Evolutionary conservation across 1,284 basidiomycete genomes (phyloP), one percentile per base, ranked within the genome.

Genomic region (Cryptococcus sp.): DNA sequence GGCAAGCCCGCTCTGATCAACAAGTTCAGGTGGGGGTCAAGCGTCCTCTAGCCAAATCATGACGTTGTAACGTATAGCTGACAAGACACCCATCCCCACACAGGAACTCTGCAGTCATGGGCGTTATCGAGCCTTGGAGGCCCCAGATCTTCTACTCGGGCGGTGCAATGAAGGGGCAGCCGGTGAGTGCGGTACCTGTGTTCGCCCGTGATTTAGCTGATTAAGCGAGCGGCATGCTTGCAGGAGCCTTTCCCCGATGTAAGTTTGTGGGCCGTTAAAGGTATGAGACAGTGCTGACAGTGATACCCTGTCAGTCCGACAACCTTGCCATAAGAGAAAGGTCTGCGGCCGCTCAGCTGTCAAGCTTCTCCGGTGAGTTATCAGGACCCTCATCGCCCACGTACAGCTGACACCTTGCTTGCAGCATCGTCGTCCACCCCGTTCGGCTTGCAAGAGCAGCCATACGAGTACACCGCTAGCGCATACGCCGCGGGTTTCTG

Each of bases 41-140:
- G 7, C 12, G 4, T 11, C 9, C 33, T 12, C 20, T 33, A 15
- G 7, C 33, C 55, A 42, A 53, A 4, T n/a, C 9, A 33, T 9
- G 9, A 33, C 18, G 46, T 9, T 24, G 46, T 47, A 28, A 18
- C 2, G 33, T 28, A 6, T 28, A 23, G 45, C 12, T 42, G 24
- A 43, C 36, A 45, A 24, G n/a, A 24, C 20, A 53, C 56, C 21
- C 57, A n/a, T n/a, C n/a, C 44, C 36, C 7, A 24, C 42, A 33
- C 9, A 77, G 75, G 36, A 75, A 76, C 62, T 76, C 73, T 23
- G 63, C 70, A 0, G 74, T 78, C 8, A 75, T 78, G 75, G 59
- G 65, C 8, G 70, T 69, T 15, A 64, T 65, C 15, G 71, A 76
- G 53, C 60, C 65, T 28, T 78, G 77, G 75, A 60, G 75, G 39